Evolutionary conservation across 2,329 filamentous ascomycete species (phyloP).

Genomic region (Calonectria multiphialidica): DNA sequence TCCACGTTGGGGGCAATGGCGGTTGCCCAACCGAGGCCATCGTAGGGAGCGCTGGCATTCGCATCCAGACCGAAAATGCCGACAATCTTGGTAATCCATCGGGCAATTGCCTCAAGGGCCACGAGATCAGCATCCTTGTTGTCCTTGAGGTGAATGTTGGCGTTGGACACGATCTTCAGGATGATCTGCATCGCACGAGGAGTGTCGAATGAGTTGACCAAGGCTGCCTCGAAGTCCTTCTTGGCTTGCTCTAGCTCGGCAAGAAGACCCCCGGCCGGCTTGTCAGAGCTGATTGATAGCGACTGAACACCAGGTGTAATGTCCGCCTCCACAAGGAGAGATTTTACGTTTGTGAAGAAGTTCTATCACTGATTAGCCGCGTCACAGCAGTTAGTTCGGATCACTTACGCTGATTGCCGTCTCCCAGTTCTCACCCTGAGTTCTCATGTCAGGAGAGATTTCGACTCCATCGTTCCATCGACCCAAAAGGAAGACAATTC

Average conservation of each 20-base stretch:
- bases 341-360: conserved; percentile 70
- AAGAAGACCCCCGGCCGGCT: conserved; percentile 47
- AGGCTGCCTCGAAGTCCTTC: conserved; percentile 66
- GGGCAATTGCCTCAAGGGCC: conserved; percentile 70
- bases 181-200: conserved; percentile 83
- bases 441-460: conserved; percentile 86
- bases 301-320: conserved; percentile 50
- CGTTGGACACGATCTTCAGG: conserved; percentile 80
- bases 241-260: conserved; percentile 66
- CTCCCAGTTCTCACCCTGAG: conserved; percentile 83
- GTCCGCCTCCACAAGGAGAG: conserved; percentile 61
- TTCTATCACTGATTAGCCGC: conserved; percentile 55
- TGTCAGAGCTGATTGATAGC: conserved; percentile 51
- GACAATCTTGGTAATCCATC: conserved; percentile 86
- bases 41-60: conserved; percentile 65
- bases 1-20: conserved; percentile 54
- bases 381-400: neutral
- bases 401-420: conserved; percentile 74
- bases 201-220: conserved; percentile 91
- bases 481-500: conserved; percentile 89
- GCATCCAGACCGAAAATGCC: conserved; percentile 86
- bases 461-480: conserved; percentile 93
- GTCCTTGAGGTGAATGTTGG: conserved; percentile 72
- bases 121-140: conserved; percentile 60
- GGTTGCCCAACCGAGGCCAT: conserved; percentile 69